Conservation (phyloP, 805 yeast species). For the Phaffomyces thermotolerans region DNA sequence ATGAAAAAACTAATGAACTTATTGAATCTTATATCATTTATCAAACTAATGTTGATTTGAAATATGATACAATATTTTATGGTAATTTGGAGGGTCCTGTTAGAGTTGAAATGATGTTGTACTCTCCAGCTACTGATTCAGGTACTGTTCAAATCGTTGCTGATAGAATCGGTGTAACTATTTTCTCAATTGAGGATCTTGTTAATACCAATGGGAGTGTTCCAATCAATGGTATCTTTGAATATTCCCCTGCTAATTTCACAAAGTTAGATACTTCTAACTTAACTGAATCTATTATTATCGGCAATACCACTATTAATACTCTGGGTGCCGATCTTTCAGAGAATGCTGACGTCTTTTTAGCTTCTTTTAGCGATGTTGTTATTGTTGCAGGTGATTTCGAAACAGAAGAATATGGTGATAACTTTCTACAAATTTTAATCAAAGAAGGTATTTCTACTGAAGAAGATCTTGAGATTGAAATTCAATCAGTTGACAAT, state of each 20-base stretch:
- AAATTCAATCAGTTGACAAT: conserved; percentile 25
- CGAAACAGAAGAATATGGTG: conserved; percentile 27
- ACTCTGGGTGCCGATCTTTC: conserved; percentile 28
- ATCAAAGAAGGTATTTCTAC: conserved; percentile 19
- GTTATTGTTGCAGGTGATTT: conserved; percentile 46
- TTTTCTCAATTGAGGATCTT: conserved; percentile 38
- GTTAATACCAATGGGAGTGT: conserved; percentile 29
- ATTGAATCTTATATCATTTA: conserved; percentile 44
- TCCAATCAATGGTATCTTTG: conserved; percentile 70
- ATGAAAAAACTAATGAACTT: conserved; percentile 31
- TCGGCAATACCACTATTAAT: conserved; percentile 43
- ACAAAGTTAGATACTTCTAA: conserved; percentile 28
- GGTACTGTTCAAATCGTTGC: conserved; percentile 56
- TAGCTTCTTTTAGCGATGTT: conserved; percentile 26
- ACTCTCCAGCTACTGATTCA: conserved; percentile 24
- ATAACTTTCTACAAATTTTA: conserved; percentile 30
- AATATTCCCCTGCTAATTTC: conserved; percentile 69
- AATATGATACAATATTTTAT: conserved; percentile 69
- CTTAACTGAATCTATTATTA: conserved; percentile 16
- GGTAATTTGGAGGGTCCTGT: conserved; percentile 57
- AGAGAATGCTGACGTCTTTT: conserved; percentile 33
- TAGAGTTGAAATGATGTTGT: conserved; percentile 35
- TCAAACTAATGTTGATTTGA: conserved; percentile 74
- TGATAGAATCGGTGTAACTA: conserved; percentile 49
- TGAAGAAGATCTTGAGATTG: conserved; percentile 12